Evolutionary conservation across 2,329 filamentous ascomycete species (phyloP), one percentile per base, ranked within the genome.

Genomic region (Fusarium sp.): DNA sequence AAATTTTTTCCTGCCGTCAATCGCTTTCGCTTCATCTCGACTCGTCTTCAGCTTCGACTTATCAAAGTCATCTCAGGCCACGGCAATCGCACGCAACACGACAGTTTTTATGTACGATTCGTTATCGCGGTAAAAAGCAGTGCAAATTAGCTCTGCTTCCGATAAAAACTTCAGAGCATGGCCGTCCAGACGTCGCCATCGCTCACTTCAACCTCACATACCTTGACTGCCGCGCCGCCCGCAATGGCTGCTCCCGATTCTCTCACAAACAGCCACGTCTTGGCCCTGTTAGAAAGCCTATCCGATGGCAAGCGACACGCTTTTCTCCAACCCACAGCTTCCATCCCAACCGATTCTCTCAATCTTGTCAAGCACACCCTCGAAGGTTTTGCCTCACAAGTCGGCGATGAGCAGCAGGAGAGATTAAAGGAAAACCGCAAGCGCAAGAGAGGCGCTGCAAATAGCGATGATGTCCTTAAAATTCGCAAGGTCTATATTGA

Each of bases 401-500:
- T 98, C 38, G 91, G 91, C 75, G 89, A 94, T 71, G 88, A 92
- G 75, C 95, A 98, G 81, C 87, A 89, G 68, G 85, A 88, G 78
- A 88, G 91, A 64, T 85, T 93, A 74, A 91, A 92, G 74, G 89
- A 93, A 73, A 91, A 90, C 76, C 91, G 89, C 82, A 97, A 97
- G 85, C 87, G 93, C 72, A 97, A 96, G 86, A 87, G 93, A 75
- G 87, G 86, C 14, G 86, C 87, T 51, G 81, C 82, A 32, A 82
- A 81, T 8, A 83, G 83, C 32, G 84, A 87, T 58, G 83, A 89
- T 73, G 84, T 93, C 4, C 80, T 98, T 72, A 94, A 94, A 78
- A 85, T 98, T 78, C 92, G 93, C 77, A 95, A 93, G 82, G 86
- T 99, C 22, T 93, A 98, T 80, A 86, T 94, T 12, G 91, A 97